A percentile compares a stretch with the other conserved stretches of the same genome.
These are phyloP conservation scores for Phytophthora pseudosyringae DNA, from an alignment of 352 stramenopile genomes.

Conservation along the genomic window DNA sequence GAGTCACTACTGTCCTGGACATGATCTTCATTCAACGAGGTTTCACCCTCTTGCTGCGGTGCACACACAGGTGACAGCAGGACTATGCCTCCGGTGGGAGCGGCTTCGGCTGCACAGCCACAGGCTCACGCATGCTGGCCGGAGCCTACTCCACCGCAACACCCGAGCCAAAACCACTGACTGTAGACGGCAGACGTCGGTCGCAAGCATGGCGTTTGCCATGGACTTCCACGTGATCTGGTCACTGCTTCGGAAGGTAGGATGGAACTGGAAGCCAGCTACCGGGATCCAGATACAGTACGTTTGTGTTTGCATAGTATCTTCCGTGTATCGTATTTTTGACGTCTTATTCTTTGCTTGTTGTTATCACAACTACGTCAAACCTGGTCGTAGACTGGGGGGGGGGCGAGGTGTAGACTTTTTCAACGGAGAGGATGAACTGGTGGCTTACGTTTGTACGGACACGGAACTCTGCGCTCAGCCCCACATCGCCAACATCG, in stretches of 20 bases:
- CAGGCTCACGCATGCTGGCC: not conserved
- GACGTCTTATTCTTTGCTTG: too few species aligned
- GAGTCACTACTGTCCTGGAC: not conserved
- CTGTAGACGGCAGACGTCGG: not conserved
- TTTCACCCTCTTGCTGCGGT: not conserved
- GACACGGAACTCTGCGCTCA: slow-evolving; percentile 8
- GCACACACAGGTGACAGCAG: not conserved
- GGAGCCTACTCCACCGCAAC: not conserved
- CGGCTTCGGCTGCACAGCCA: not conserved
- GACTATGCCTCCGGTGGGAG: not conserved
- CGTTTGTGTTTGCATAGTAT: too few species aligned
- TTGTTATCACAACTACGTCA: slow-evolving; percentile 12
- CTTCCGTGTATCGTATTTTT: too few species aligned
- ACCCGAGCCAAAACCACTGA: not conserved
- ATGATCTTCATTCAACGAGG: not conserved
- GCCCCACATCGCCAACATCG: not conserved
- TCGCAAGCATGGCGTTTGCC: too few species aligned
- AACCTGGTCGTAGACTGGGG: not conserved
- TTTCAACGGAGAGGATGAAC: slow-evolving; percentile 13
- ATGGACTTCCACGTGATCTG: too few species aligned
- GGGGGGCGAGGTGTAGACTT: too few species aligned
- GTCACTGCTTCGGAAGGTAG: too few species aligned
- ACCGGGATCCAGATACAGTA: too few species aligned
- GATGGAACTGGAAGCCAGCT: too few species aligned
- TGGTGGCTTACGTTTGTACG: not conserved